Conservation (phyloP, 371 early-diverging fungal genomes). For the Apophysomyces ossiformis region DNA sequence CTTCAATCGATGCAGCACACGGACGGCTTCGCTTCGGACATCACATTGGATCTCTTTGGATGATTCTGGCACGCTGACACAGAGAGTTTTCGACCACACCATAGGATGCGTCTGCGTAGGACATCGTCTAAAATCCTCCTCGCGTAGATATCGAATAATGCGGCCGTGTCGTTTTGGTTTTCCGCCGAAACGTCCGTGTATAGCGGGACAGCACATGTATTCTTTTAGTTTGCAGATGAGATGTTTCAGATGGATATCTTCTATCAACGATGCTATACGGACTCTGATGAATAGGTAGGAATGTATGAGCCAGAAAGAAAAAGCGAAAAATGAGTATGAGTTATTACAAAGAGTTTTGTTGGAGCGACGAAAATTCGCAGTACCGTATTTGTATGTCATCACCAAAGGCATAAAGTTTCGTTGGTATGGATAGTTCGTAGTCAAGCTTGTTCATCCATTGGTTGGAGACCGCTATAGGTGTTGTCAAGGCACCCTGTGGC, state of each 20-base stretch:
- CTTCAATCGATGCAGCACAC: constrained; percentile 32
- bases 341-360: no score
- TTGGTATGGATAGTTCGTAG: constrained; percentile 37
- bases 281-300: not conserved
- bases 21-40: constrained; percentile 33
- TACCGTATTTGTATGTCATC: constrained; percentile 28
- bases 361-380: not conserved
- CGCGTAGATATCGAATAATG: constrained; percentile 13
- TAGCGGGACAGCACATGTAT: constrained; percentile 27
- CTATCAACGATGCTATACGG: not conserved
- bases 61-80: constrained; percentile 11
- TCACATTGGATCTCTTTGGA: constrained; percentile 22
- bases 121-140: constrained; percentile 15
- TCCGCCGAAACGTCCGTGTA: constrained; percentile 7
- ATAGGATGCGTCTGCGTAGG: not conserved
- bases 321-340: not conserved
- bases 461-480: constrained; percentile 14
- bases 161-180: not conserved
- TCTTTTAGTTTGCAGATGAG: not conserved
- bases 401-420: constrained; percentile 32
- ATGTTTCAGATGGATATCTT: not conserved
- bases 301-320: constrained; percentile 2
- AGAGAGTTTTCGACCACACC: constrained; percentile 13
- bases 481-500: constrained; percentile 15
- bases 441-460: constrained; percentile 30